Conservation (phyloP, 306 rosid genomes). For the Citrullus amarus region DNA sequence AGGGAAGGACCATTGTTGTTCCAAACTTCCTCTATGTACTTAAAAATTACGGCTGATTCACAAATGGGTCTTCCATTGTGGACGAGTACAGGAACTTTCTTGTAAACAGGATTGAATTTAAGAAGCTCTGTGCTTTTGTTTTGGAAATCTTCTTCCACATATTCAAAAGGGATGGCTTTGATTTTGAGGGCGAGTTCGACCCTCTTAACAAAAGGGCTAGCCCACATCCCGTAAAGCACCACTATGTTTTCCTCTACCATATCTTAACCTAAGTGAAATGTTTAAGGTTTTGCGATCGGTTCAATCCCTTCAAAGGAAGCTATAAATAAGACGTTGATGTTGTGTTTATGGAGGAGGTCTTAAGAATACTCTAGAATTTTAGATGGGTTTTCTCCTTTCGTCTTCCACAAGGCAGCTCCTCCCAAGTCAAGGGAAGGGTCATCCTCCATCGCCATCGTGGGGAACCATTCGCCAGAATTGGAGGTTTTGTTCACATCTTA, state of each 20-base stretch:
- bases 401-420: not conserved
- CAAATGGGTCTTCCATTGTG: constrained; percentile 20
- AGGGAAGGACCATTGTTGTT: not conserved
- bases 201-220: constrained; percentile 15
- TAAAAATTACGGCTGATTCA: constrained; percentile 16
- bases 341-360: no score
- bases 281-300: not conserved
- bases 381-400: not conserved
- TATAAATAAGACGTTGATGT: no score
- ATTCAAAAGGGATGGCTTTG: constrained; percentile 16
- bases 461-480: no score
- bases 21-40: constrained; percentile 27
- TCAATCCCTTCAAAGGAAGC: no score
- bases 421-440: no score
- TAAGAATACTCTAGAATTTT: no score
- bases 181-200: constrained; percentile 20
- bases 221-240: constrained; percentile 14
- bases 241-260: not conserved
- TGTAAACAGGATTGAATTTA: constrained; percentile 16
- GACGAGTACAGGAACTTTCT: constrained; percentile 25
- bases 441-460: no score
- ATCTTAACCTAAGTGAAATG: no score
- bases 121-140: constrained; percentile 16
- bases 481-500: no score
- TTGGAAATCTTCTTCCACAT: constrained; percentile 14